Base-by-base conservation (phyloP, 2,329 filamentous ascomycete species). In the Arachnopeziza araneosa region DNA sequence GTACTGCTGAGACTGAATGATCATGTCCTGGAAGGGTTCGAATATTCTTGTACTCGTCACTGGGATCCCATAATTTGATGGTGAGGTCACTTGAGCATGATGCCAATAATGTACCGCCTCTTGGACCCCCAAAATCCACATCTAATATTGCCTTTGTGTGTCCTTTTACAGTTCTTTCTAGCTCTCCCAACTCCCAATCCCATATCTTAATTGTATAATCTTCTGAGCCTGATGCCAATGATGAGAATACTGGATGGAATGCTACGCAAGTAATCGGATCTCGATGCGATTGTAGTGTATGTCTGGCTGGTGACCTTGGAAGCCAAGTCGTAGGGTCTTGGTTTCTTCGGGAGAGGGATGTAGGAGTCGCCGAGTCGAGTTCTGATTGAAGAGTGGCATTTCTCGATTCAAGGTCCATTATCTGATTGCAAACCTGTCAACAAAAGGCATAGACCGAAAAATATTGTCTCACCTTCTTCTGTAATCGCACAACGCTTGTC, bases 161-260 rank as follows among this genome's bases (percentile, higher is more conserved):
- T 1, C 91, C 92, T 72, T 97, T 97, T 60, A 97, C 83, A 0
- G 93, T 97, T 63, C 88, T 80, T 73, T 97, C 93, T 3, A 96
- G 80, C 75, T 97, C 93, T 54, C 93, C 93, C 24, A 96, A 77
- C 70, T 97, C 93, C 89, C 92, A 97, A 71, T 97, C 93, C 93
- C 93, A 97, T 58, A 97, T 93, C 71, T 97, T 97, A 74, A 98
- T 96, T 8, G 90, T 96, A 58, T 85, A 90, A 74, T 97, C 93
- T 73, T 96, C 93, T 9, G 92, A 96, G 19, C 90, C 93, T 0
- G 91, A 95, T 10, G 93, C 93, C 23, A 97, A 80, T 5, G 90
- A 93, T 10, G 91, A 93, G 75, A 96, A 97, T 32, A 95, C 82
- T 0, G 93, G 93, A 72, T 97, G 93, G 72, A 97, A 97, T 19